Base-by-base conservation (phyloP, 1,284 basidiomycete species). In the Ceratorhiza oryzae-sativae region DNA sequence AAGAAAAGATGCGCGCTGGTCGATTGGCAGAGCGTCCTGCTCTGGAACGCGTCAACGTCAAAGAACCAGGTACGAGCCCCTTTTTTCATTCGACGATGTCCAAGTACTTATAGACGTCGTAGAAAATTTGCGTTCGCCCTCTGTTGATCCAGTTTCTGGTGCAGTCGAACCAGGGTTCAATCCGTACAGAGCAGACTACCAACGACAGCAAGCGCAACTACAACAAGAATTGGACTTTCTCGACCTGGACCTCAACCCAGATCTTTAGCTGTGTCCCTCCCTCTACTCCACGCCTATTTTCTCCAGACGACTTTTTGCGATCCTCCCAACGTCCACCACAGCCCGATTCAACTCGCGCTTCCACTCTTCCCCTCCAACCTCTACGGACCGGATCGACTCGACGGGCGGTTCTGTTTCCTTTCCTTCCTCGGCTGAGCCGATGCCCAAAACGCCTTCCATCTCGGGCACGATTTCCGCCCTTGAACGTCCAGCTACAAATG, bases 1-100 rank as follows among this genome's bases (percentile, higher is more conserved):
- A 93, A 81, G 91, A 92, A 79, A 92, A 91, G 80, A 92, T 93
- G 91, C 87, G 91, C 49, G 84, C 87, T 42, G 91, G 91, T 0
- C 85, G 85, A 72, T 86, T 93, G 79, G 91, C 90, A 77, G 86
- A 87, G 27, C 90, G 93, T 78, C 89, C 87, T 25, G 90, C 91
- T 0, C 83, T 93, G 63, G 91, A 88, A 87, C 86, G 3, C 86
- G 86, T 23, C 86, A 88, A 0, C 82, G 88, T 51, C 20, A 25
- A 46, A 63, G 58, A 32, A 23, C 58, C 46, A 25, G 27, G 39
- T 34, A 41, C 18, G 46, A 45, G 23, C 39, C 41, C 45, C 27
- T 27, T 30, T 34, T 34, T 25, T 20, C 18, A 41, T 8, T 58
- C 41, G 5, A 34, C 23, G 36, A 13, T 13, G 8, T 13, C 13